phyloP scores from a whole-genome alignment of 2,329 filamentous ascomycete genomes.

The Fusarium brevicatenulatum region DNA sequence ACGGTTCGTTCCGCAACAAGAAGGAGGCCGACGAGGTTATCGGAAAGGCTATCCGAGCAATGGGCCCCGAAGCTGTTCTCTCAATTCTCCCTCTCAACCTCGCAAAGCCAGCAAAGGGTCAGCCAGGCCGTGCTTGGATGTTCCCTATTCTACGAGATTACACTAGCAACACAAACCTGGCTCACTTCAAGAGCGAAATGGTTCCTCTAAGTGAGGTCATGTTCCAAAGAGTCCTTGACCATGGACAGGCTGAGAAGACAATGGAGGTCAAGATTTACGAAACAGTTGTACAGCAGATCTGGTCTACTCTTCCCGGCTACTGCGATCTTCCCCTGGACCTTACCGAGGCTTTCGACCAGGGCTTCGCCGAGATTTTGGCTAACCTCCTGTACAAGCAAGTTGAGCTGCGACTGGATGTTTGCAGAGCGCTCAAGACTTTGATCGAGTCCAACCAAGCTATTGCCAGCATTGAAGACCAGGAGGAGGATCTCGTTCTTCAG shows the following conservation, averaged over 20 bases:
- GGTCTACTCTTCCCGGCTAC: slow-evolving; percentile 93
- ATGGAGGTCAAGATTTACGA: slow-evolving; percentile 99
- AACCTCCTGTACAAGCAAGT: slow-evolving; percentile 94
- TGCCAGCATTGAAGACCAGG: slow-evolving; percentile 71
- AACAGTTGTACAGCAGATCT: slow-evolving; percentile 93
- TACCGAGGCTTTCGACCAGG: slow-evolving; percentile 80
- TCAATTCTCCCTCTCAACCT: slow-evolving; percentile 88
- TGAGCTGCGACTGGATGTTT: slow-evolving; percentile 86
- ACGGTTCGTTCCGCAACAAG: slow-evolving; percentile 90
- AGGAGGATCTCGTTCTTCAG: slow-evolving; percentile 80
- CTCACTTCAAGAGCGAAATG: slow-evolving; percentile 86
- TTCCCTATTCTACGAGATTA: slow-evolving; percentile 90
- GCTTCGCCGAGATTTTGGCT: slow-evolving; percentile 88
- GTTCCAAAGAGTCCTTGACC: slow-evolving; percentile 88
- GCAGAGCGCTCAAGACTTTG: slow-evolving; percentile 83
- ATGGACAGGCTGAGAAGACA: slow-evolving; percentile 84
- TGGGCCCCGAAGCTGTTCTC: slow-evolving; percentile 88
- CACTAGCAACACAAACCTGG: slow-evolving; percentile 86
- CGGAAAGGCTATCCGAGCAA: slow-evolving; percentile 85
- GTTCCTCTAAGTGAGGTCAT: slow-evolving; percentile 89
- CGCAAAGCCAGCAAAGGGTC: slow-evolving; percentile 76
- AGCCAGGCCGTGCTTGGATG: slow-evolving; percentile 92
- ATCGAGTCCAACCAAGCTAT: slow-evolving; percentile 93
- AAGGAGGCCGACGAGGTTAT: slow-evolving; percentile 94
- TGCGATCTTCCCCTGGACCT: slow-evolving; percentile 91